Percentiles rank a stretch among this genome's conserved stretches.
Conservation (phyloP, 495 filamentous ascomycete species). For the Talaromyces thailandensis region DNA sequence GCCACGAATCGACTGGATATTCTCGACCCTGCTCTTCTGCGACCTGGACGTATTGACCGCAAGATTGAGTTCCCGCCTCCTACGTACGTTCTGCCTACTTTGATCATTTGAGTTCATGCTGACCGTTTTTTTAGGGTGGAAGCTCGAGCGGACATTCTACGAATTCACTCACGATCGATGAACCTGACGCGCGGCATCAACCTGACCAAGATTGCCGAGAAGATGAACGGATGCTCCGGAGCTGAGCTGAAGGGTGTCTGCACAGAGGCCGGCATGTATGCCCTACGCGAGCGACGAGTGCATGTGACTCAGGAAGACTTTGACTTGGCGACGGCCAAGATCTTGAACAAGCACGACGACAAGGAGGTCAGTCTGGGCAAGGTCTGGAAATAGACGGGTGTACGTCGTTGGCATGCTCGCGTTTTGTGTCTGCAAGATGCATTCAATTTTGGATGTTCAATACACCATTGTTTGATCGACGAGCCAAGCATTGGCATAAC, state of each 20-base stretch:
- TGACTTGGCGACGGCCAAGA: conserved; percentile 96
- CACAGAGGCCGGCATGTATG: conserved; percentile 97
- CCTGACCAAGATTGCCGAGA: conserved; percentile 95
- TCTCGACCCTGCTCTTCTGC: conserved; percentile 85
- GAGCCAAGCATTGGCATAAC: conserved; percentile 1
- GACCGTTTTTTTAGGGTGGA: conserved; percentile 51
- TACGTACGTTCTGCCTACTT: conserved; percentile 41
- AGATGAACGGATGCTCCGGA: conserved; percentile 98
- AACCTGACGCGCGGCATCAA: conserved; percentile 98
- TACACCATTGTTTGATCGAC: neutral
- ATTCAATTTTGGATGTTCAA: neutral
- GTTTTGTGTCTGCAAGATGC: neutral
- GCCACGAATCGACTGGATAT: conserved; percentile 97
- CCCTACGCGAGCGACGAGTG: conserved; percentile 85
- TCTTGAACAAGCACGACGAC: conserved; percentile 98
- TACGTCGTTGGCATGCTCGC: neutral
- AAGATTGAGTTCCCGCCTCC: conserved; percentile 99
- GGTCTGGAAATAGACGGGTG: conserved; percentile 69
- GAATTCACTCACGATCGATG: conserved; percentile 96
- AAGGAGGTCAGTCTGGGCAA: conserved; percentile 88
- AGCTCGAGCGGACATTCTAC: conserved; percentile 92
- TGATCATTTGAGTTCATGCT: conserved; percentile 6
- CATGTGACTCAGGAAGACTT: conserved; percentile 99
- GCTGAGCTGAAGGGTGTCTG: conserved; percentile 97
- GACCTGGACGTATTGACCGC: conserved; percentile 92